Evolutionary conservation across 2,329 filamentous ascomycete genomes (phyloP), one percentile per base, ranked within the genome.

Genomic region (Calonectria pseudoturangicola): DNA sequence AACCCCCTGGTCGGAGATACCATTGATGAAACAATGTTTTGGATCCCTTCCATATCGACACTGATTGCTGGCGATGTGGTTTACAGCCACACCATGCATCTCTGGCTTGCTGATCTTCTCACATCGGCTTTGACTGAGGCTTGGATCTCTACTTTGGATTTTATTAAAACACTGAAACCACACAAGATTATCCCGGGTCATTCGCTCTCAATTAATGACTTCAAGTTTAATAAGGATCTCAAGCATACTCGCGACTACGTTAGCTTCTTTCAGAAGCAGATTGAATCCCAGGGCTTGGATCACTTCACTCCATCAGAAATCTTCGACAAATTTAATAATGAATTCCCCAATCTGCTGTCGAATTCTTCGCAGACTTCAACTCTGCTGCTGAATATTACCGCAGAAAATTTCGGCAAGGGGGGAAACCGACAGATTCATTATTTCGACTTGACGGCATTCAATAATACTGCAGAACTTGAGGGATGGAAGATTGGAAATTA

Each of bases 11-110:
- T 58, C 18, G 71, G 68, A 16, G 73, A 75, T n/a, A 69, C 71
- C 5, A 70, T 75, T 8, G 71, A 75, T 28, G 68, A 73, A 27
- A 73, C 68, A 18, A 21, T 75, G 12, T 75, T 75, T 48, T 75
- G 73, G 71, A 73, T 75, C 13, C 73, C 73, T 4, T 71, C 71
- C 1, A 66, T 73, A 2, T 60, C 51, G 21, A 73, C 73, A 6
- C 10, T 75, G 21, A 73, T 75, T 50, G 71, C 73, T 6, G 73
- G 73, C 2, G 73, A 75, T 45, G 25, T 66, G 15, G 68, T 73
- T 8, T 75, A 75, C 27, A 68, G 73, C 13, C 63, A 66, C 9
- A 64, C 60, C 4, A 64, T 71, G 56, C 71, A 75, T 21, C 41
- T 71, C 9, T 75, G 71, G 71, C 65, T 75, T 10, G 71, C 73